phyloP scores from a whole-genome alignment of 768 basidiomycete species.

The Phanerochaete carnosa region DNA sequence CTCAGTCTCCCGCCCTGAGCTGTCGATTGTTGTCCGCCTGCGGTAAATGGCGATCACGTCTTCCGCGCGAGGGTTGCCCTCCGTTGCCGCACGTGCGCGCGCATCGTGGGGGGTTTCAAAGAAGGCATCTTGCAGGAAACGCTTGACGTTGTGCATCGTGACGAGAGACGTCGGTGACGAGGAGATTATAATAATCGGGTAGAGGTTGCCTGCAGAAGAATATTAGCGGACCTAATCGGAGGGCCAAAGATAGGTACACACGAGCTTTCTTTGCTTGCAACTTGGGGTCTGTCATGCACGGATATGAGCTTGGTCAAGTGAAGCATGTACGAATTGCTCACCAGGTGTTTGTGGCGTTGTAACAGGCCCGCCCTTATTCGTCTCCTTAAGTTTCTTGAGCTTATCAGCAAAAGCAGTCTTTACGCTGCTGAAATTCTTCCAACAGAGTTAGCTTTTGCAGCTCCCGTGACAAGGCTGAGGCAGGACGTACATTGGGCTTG shows the following conservation, averaged over 20 bases:
- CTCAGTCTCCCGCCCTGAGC: slow-evolving; percentile 56
- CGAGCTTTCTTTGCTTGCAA: slow-evolving; percentile 68
- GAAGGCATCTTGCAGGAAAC: slow-evolving; percentile 82
- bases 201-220: slow-evolving; percentile 55
- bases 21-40: slow-evolving; percentile 67
- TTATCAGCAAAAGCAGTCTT: slow-evolving; percentile 67
- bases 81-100: slow-evolving; percentile 59
- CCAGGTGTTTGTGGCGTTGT: slow-evolving; percentile 39
- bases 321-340: slow-evolving; percentile 13
- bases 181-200: slow-evolving; percentile 97
- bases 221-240: not conserved
- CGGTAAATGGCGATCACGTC: slow-evolving; percentile 89
- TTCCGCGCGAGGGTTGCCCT: slow-evolving; percentile 73
- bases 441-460: not conserved
- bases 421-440: slow-evolving; percentile 78
- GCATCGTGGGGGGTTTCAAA: slow-evolving; percentile 79
- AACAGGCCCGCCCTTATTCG: slow-evolving; percentile 47
- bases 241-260: slow-evolving; percentile 31
- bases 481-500: slow-evolving; percentile 71
- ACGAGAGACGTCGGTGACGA: slow-evolving; percentile 93
- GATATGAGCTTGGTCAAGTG: not conserved
- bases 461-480: not conserved
- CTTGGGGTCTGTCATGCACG: slow-evolving; percentile 43
- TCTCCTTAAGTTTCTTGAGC: slow-evolving; percentile 73
- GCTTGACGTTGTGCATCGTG: slow-evolving; percentile 97